These are phyloP conservation scores for Neurospora crassa DNA, from an alignment of 2,329 filamentous ascomycete genomes.

Conservation along the genomic window DNA sequence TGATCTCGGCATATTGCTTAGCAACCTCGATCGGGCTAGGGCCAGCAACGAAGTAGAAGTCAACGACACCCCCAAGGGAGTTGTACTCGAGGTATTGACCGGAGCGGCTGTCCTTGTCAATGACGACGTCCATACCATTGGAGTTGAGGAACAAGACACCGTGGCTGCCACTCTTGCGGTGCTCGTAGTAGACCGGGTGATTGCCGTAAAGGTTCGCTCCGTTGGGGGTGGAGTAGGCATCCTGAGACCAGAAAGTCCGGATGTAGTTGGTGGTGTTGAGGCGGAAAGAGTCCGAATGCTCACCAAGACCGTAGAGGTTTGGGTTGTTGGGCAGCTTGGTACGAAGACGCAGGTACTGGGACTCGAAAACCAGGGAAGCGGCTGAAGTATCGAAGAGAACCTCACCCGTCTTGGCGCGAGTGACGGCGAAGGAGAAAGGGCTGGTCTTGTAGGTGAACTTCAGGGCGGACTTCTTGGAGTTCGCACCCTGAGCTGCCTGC, in stretches of 20 bases:
- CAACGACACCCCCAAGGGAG: slow-evolving; percentile 64
- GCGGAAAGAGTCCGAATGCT: slow-evolving; percentile 63
- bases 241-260: slow-evolving; percentile 60
- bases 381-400: slow-evolving; percentile 62
- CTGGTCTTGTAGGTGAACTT: slow-evolving; percentile 31
- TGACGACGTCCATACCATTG: slow-evolving; percentile 69
- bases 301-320: slow-evolving; percentile 69
- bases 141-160: slow-evolving; percentile 63
- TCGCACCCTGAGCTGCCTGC: slow-evolving; percentile 20
- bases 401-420: slow-evolving; percentile 31
- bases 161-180: slow-evolving; percentile 49
- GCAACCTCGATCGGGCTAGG: slow-evolving; percentile 48
- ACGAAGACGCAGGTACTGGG: slow-evolving; percentile 65
- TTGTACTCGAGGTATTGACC: slow-evolving; percentile 73
- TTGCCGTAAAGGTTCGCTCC: slow-evolving; percentile 62
- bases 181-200: slow-evolving; percentile 69
- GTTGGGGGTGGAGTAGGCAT: slow-evolving; percentile 51
- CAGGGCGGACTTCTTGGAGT: slow-evolving; percentile 31
- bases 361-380: slow-evolving; percentile 61
- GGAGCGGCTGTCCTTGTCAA: slow-evolving; percentile 49
- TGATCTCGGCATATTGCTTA: slow-evolving; percentile 48
- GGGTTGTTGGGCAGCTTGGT: slow-evolving; percentile 60
- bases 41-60: slow-evolving; percentile 58
- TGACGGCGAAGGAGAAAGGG: slow-evolving; percentile 33
- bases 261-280: slow-evolving; percentile 61